Base-by-base conservation (phyloP, 352 stramenopile species). In the Thalassiosira mediterranea region DNA sequence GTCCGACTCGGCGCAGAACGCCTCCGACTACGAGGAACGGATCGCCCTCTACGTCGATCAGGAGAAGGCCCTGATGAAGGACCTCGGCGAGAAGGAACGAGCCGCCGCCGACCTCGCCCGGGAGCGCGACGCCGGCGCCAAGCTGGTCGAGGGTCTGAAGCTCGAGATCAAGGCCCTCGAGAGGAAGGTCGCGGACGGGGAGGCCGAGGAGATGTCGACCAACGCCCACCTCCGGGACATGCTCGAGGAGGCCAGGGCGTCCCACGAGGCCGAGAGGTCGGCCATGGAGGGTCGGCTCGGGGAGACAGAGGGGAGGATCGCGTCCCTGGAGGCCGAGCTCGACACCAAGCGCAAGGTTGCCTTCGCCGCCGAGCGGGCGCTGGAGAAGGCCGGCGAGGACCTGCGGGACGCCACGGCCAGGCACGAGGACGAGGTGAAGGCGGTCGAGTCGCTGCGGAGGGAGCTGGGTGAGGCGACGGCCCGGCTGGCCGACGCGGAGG, bases 161-260 rank as follows among this genome's bases (percentile, higher is more conserved):
- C 29, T 66, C 2, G 68, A 83, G 58, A 46, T 83, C 0, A 4
- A 69, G 34, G 49, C 48, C 4, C 51, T 84, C 8, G 48, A 79
- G 58, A 44, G 23, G 42, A 72, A 76, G 47, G 23, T 72, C 1
- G 58, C 70, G 44, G 34, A 42, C 34, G 34, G 34, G 7, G 34
- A 7, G 34, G 34, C 34, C 34, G 59, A 76, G 11, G 40, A 44
- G 49, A 32, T 44, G 38, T 19, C 44, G 7, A 40, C 38, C 11
- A 74, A 77, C 25, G 23, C 54, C 19, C 37, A 46, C 13, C 67
- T 83, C 1, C 3, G 25, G 26, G 29, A 25, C 31, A 56, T 76
- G 37, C 52, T 79, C 23, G 57, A 67, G 1, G 56, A 61, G 19
- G 61, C 51, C 3, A 42, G 32, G 19, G 51, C 56, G 3, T 34